Base-by-base conservation (phyloP, 441 rosid genomes). In the Arabidopsis hybrid region DNA sequence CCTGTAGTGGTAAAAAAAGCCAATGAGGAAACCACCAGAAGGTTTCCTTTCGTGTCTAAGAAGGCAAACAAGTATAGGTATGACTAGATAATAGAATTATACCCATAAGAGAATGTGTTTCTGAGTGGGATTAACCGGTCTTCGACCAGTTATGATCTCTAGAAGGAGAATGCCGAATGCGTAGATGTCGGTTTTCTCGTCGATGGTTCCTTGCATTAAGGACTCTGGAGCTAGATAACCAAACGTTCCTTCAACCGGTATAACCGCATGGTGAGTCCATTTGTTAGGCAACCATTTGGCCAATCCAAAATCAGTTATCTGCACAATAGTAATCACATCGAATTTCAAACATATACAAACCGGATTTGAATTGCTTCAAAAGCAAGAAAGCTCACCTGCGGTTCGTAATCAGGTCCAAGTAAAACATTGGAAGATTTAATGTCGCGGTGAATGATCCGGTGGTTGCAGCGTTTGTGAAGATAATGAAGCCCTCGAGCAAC, bases 281-380 rank as follows among this genome's bases (percentile, higher is more conserved):
- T 95, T 92, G 81, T 89, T 92, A 16, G 97, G 97, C 13, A 95
- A 84, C 97, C 99, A 95, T 75, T 92, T 95, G 47, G 97, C 97
- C 8, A 95, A 87, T 71, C 99, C 99, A 56, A 94, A 94, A 85
- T 94, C 99, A 29, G 95, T 78, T 26, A 94, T 94, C 99, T 91
- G 63, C 58, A 71, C 2, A 39, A 32, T 7, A 0, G 63, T 29
- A 62, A 53, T 2, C 46, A 69, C 66, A 76, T 46, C 21, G 0
- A 49, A 14, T 13, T 46, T 26, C 13, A 60, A 21, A n/a, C 35
- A 34, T 12, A 17, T 21, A 61, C 21, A 60, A 7, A 47, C 62
- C 35, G 29, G 16, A 40, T 3, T 3, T 7, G 32, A 2, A 1
- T 57, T 68, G 57, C 71, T 68, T 56, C 17, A 1, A 1, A 14